Evolutionary conservation across 495 filamentous ascomycete species (phyloP), one percentile per base, ranked within the genome.

Genomic region (Penicillium manginii): DNA sequence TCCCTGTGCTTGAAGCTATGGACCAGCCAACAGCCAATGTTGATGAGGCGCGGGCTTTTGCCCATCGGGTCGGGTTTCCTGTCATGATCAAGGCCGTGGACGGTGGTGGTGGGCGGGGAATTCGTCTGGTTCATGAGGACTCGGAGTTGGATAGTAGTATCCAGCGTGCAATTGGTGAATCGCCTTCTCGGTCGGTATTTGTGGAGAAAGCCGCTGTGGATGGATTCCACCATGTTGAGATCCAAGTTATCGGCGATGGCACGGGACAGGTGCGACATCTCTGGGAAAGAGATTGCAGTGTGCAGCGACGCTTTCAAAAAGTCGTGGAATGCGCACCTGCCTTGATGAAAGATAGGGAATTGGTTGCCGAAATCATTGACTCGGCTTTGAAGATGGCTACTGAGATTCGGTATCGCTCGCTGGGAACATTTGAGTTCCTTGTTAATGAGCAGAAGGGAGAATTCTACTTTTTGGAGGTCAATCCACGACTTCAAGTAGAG

Each of bases 381-480:
- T 65, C 70, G 11, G 76, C 75, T 6, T 51, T 79, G 23, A 71
- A 65, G 9, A 73, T 88, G 65, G 61, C 74, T 73, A 52, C 63
- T 59, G 35, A 66, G 53, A 65, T 81, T 63, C 73, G 71, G n/a
- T 87, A 87, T 59, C 69, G 61, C 15, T 82, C 78, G 3, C 78
- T 82, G 1, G 85, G 85, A 0, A 88, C 85, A 0, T 77, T 87
- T 46, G 86, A 88, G 61, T 88, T 83, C 50, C 74, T 88, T 14
- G 82, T 87, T 12, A 80, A 84, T 66, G 81, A 84, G 54, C 62
- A 76, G n/a, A 77, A 68, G 0, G 64, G 64, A 0, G 77, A 84
- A 45, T 85, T 85, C 67, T 88, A 83, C 64, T 88, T 88, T 60
- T 68, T 88, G 4, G 86, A 88, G 65, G 81, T 88, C 74, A 88